A percentile compares a stretch with the other conserved stretches of the same genome.
These are phyloP conservation scores for Pyrenophora tritici-repentis DNA, from an alignment of 2,329 filamentous ascomycete genomes.

Conservation along the genomic window DNA sequence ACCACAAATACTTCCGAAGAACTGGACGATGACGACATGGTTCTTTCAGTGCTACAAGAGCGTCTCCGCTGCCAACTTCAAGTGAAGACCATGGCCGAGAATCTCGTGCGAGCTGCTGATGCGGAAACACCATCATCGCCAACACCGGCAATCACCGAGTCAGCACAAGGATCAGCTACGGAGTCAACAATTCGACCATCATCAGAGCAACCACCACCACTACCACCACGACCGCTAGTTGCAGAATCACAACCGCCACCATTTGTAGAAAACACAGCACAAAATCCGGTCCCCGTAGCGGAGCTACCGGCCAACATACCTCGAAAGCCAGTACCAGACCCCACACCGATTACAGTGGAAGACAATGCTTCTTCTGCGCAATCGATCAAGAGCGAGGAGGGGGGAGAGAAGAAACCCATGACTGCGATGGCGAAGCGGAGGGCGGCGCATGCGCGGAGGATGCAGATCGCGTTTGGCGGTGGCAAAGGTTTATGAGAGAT, in stretches of 20 bases:
- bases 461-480: slow-evolving; percentile 32
- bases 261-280: neutral
- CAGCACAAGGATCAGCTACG: neutral
- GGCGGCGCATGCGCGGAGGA: slow-evolving; percentile 31
- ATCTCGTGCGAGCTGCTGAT: neutral
- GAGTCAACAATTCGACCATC: neutral
- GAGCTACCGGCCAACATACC: no score
- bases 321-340: neutral
- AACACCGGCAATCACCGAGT: neutral
- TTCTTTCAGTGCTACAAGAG: slow-evolving; percentile 8
- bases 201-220: no score
- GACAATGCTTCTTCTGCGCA: neutral
- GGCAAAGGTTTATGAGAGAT: neutral
- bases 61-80: slow-evolving; percentile 3
- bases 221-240: no score
- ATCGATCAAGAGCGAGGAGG: neutral
- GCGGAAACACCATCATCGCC: neutral
- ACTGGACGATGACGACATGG: slow-evolving; percentile 4
- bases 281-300: neutral
- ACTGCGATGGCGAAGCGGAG: slow-evolving; percentile 33
- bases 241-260: neutral
- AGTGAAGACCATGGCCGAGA: neutral
- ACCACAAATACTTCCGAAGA: neutral
- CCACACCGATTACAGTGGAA: neutral
- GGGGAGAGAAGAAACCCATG: slow-evolving; percentile 13